Base-by-base conservation (phyloP, 352 stramenopile species). In the Pythium aphanidermatum region DNA sequence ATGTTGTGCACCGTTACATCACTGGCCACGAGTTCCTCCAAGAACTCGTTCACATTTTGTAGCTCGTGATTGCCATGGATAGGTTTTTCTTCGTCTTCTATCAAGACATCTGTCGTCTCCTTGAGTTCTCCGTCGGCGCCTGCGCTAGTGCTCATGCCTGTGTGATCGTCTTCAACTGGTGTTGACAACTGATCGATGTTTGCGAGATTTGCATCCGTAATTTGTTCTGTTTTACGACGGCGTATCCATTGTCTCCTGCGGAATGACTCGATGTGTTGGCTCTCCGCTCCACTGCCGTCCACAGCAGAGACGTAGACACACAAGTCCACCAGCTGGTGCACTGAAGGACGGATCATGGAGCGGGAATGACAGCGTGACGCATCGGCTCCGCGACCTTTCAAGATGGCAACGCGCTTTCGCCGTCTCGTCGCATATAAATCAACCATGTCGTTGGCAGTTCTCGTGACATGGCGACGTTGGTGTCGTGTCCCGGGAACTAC, bases 171-270 rank as follows among this genome's bases (percentile, higher is more conserved):
- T n/a, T n/a, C n/a, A n/a, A n/a, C n/a, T n/a, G n/a, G n/a, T n/a
- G n/a, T n/a, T n/a, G n/a, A n/a, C n/a, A n/a, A n/a, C n/a, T n/a
- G n/a, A n/a, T 32, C 23, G 5, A 11, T 37, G 5, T n/a, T 8
- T 27, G 32, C 10, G 30, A 25, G 13, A 14, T 8, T 27, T 47
- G 51, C 2, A 55, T 28, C n/a, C n/a, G n/a, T n/a, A n/a, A 58
- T 40, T 38, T 49, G 58, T 14, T 41, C 27, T 37, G 41, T 51
- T 44, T 74, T 58, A 8, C 65, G 71, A 5, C 54, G 50, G 14
- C 51, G 62, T 25, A 64, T 59, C 68, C 68, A 83, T 26, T 62
- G 56, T 7, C 50, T 34, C 41, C 81, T 86, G 24, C 60, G 60
- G 32, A 66, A 75, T 4, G 74, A 86, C 19, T 77, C 68, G 17